These are phyloP conservation scores for Hibiscus tridactylites DNA, from an alignment of 345 rosid genomes.

Conservation along the genomic window DNA sequence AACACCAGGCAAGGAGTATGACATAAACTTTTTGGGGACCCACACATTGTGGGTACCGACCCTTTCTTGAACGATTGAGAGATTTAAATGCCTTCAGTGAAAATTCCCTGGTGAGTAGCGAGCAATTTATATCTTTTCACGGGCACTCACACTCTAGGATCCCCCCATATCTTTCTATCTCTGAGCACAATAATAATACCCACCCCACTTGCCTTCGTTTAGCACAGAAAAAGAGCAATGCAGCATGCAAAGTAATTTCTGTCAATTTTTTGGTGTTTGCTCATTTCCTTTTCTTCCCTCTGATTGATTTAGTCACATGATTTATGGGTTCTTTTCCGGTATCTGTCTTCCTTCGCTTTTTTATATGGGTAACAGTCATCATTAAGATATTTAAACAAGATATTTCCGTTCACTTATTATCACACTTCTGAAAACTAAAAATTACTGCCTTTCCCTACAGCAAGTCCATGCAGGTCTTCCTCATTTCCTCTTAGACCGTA, in stretches of 20 bases:
- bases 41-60: not conserved
- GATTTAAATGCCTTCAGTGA: conserved; percentile 11
- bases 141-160: conserved; percentile 10
- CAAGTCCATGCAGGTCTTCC: not conserved
- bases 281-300: conserved; percentile 13
- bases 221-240: conserved; percentile 13
- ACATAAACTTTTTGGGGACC: conserved; percentile 9
- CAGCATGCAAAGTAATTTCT: conserved; percentile 18
- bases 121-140: conserved; percentile 18
- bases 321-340: conserved; percentile 1
- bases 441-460: not conserved
- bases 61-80: conserved; percentile 24
- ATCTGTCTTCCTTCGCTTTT: not conserved
- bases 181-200: conserved; percentile 13
- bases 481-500: not conserved
- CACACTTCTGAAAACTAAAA: not conserved
- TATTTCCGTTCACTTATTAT: not conserved
- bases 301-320: conserved; percentile 16
- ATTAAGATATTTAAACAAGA: conserved; percentile 3
- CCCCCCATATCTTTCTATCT: not conserved
- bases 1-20: not conserved
- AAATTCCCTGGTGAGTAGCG: conserved; percentile 13
- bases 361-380: not conserved
- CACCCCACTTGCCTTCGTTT: conserved; percentile 27
- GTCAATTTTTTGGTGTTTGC: conserved; percentile 21